Evolutionary conservation across 2,329 filamentous ascomycete genomes (phyloP).

Genomic region (Talaromyces sp.): DNA sequence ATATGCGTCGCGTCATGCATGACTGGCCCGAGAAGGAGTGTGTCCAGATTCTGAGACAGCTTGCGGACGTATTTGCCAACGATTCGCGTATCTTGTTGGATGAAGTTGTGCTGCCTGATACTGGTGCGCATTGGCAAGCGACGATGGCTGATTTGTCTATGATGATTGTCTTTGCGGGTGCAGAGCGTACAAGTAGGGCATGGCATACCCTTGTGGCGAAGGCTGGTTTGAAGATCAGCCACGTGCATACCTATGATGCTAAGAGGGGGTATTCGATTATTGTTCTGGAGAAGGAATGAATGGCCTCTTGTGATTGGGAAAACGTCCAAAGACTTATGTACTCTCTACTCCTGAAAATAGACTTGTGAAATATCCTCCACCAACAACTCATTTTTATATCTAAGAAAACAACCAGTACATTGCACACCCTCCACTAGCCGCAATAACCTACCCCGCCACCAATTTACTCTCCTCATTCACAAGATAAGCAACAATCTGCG

Average conservation of each 20-base stretch:
- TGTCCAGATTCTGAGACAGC: conserved; percentile 6
- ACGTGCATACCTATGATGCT: conserved; percentile 16
- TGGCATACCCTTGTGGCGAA: conserved; percentile 22
- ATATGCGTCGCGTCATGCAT: conserved; percentile 12
- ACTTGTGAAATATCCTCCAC: too few species aligned
- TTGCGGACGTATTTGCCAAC: background rate
- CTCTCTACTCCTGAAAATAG: background rate
- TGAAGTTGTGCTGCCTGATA: conserved; percentile 37
- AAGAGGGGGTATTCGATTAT: conserved; percentile 4
- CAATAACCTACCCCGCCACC: conserved; percentile 54
- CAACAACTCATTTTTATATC: too few species aligned
- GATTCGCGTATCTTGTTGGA: conserved; percentile 39
- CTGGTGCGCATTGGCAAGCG: conserved; percentile 25
- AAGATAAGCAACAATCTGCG: conserved; percentile 53
- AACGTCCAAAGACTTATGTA: background rate
- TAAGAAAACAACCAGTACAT: conserved; percentile 21
- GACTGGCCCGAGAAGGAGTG: conserved; percentile 13
- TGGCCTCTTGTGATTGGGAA: background rate
- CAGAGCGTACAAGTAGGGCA: conserved; percentile 31
- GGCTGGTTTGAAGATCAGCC: conserved; percentile 20
- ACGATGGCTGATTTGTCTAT: conserved; percentile 34
- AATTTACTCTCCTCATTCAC: conserved; percentile 47
- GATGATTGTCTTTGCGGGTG: conserved; percentile 30
- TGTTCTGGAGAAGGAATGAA: conserved; percentile 6
- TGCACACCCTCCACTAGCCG: conserved; percentile 47